Conservation (phyloP, 345 rosid genomes). For the Geranium rotundifolium region DNA sequence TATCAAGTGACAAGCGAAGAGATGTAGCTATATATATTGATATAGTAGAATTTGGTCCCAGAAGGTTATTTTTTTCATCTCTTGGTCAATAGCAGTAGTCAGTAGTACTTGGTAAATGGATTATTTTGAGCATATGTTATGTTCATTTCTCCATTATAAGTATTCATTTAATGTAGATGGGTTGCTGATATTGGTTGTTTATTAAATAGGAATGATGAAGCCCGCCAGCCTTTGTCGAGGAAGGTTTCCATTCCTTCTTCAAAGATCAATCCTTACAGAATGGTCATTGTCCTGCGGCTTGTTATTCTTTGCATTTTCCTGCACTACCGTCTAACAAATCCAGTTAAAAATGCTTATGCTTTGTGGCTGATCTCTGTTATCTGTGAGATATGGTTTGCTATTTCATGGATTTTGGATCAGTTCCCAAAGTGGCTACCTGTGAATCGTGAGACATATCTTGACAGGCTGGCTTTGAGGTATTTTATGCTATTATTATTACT, state of each 20-base stretch:
- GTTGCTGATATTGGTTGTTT: neutral
- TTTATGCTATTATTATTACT: neutral
- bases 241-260: constrained; percentile 18
- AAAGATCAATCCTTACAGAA: constrained; percentile 11
- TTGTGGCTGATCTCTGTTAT: constrained; percentile 13
- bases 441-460: constrained; percentile 9
- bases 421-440: constrained; percentile 15
- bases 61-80: too few relatives aligned
- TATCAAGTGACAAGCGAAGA: neutral
- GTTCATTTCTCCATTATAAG: constrained; percentile 1
- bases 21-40: neutral
- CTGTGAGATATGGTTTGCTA: constrained; percentile 16
- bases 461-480: constrained; percentile 13
- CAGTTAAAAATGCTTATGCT: constrained; percentile 10
- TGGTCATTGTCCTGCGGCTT: too few relatives aligned
- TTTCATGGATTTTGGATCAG: constrained; percentile 19
- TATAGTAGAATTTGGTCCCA: neutral
- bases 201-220: constrained; percentile 14
- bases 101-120: neutral
- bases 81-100: neutral
- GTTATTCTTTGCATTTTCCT: constrained; percentile 9
- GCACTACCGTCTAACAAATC: constrained; percentile 11
- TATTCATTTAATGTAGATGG: neutral
- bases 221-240: constrained; percentile 19
- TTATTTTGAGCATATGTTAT: neutral